A percentile compares a stretch with the other conserved stretches of the same genome.
Evolutionary conservation across 768 basidiomycete species (phyloP).

Genomic region (Artomyces pyxidatus): DNA sequence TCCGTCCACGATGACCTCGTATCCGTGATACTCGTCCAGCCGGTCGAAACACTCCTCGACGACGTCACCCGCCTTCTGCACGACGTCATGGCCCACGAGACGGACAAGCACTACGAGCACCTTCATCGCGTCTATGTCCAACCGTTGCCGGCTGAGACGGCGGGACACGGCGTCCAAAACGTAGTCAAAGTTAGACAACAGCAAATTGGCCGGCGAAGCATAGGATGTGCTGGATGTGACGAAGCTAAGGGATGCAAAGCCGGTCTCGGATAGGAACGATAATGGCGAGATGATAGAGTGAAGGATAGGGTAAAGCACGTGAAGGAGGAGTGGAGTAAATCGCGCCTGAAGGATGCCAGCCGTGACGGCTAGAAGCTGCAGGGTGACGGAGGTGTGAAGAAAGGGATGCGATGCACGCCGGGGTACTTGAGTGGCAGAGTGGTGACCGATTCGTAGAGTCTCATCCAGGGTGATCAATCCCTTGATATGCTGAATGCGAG

Average conservation of each 20-base stretch:
- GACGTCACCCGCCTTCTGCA: conserved; percentile 85
- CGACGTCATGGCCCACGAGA: conserved; percentile 79
- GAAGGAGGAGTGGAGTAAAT: conserved; percentile 68
- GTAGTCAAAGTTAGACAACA: conserved; percentile 95
- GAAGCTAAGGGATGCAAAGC: conserved; percentile 59
- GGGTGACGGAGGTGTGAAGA: conserved; percentile 62
- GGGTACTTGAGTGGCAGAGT: conserved; percentile 20
- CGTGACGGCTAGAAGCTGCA: conserved; percentile 68
- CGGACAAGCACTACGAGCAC: conserved; percentile 81
- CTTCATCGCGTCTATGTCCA: conserved; percentile 84
- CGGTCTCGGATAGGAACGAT: conserved; percentile 66
- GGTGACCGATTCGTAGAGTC: conserved; percentile 35
- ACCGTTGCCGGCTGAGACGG: conserved; percentile 67
- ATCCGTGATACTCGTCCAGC: conserved; percentile 93
- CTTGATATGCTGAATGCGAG: conserved; percentile 5
- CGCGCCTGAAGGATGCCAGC: conserved; percentile 65
- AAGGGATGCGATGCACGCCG: conserved; percentile 37
- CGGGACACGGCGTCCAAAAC: conserved; percentile 87
- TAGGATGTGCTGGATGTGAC: conserved; percentile 74
- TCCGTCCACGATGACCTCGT: conserved; percentile 77
- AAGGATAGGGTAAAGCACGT: conserved; percentile 78
- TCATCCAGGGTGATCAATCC: conserved; percentile 11
- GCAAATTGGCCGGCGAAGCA: conserved; percentile 80
- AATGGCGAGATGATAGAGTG: conserved; percentile 73
- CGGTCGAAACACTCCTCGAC: conserved; percentile 98